These are phyloP conservation scores for Iris pallida DNA, from an alignment of 116 monocot genomes.

Conservation along the genomic window DNA sequence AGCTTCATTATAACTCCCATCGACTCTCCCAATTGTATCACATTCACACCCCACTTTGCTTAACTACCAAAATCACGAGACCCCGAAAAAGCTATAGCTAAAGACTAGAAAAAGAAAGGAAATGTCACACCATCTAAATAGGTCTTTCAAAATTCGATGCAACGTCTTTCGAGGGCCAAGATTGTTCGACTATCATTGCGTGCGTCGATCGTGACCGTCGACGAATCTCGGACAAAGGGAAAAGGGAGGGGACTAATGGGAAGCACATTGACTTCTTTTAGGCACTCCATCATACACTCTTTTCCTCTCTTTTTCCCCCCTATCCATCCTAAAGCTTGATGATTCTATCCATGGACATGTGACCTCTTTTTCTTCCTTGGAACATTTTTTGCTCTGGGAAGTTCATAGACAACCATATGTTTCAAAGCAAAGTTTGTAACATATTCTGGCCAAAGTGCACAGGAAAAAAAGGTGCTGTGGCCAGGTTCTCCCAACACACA, in stretches of 20 bases:
- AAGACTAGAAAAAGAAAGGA: too few species aligned
- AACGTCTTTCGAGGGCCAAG: too few species aligned
- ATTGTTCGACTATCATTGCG: too few species aligned
- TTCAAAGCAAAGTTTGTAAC: slow-evolving; percentile 3
- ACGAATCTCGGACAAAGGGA: too few species aligned
- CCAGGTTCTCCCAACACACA: slow-evolving; percentile 7
- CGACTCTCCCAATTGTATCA: slow-evolving; percentile 5
- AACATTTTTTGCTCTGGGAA: too few species aligned
- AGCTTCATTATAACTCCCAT: not conserved
- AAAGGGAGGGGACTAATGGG: not conserved
- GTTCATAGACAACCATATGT: too few species aligned
- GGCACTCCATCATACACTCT: not conserved
- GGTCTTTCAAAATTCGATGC: too few species aligned
- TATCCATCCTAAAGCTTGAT: too few species aligned
- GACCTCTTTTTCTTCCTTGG: slow-evolving; percentile 1
- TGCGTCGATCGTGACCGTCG: too few species aligned
- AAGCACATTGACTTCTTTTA: not conserved
- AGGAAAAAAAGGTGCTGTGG: not conserved
- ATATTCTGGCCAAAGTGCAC: not conserved
- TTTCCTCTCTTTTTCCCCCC: not conserved
- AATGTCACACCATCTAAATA: too few species aligned
- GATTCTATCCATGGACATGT: slow-evolving; percentile 5
- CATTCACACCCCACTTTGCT: not conserved
- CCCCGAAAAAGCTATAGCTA: not conserved
- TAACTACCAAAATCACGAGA: too few species aligned